These are phyloP conservation scores for Aristolochia contorta DNA, from an alignment of 164 flowering plant species.

Conservation along the genomic window DNA sequence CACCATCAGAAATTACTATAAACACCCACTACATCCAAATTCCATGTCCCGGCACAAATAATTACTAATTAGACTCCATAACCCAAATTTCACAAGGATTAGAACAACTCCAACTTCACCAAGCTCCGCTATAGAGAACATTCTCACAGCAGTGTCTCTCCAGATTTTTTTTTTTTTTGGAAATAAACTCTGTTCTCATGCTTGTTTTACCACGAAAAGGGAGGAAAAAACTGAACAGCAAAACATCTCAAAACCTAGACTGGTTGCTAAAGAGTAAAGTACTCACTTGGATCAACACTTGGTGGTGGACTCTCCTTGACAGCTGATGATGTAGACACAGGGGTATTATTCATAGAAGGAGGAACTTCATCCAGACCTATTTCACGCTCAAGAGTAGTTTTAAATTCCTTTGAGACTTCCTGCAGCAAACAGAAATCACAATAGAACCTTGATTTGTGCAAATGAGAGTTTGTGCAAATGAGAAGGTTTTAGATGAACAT, in stretches of 20 bases:
- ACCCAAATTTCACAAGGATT: too few species aligned
- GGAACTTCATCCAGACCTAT: slow-evolving; percentile 87
- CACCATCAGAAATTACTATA: too few species aligned
- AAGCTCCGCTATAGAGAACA: too few species aligned
- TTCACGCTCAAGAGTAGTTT: slow-evolving; percentile 84
- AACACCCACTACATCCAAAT: too few species aligned
- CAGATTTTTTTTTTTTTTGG: too few species aligned
- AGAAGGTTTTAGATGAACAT: neutral
- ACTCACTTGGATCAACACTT: neutral
- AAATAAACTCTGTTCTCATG: too few species aligned
- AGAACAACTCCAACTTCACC: too few species aligned
- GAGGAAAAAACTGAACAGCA: neutral
- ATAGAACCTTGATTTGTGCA: neutral
- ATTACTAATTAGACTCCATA: too few species aligned
- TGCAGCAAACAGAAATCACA: slow-evolving; percentile 12
- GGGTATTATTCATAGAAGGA: slow-evolving; percentile 23
- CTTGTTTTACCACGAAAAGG: too few species aligned
- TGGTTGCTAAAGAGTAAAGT: neutral
- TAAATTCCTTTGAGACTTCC: slow-evolving; percentile 98
- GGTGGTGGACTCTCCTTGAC: slow-evolving; percentile 26
- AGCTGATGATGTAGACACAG: slow-evolving; percentile 18
- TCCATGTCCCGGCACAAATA: too few species aligned
- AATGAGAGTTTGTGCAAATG: neutral
- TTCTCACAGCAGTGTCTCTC: too few species aligned
- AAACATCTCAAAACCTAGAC: neutral